phyloP scores from a whole-genome alignment of 305 asterid genomes.

The Fraxinus floribunda region DNA sequence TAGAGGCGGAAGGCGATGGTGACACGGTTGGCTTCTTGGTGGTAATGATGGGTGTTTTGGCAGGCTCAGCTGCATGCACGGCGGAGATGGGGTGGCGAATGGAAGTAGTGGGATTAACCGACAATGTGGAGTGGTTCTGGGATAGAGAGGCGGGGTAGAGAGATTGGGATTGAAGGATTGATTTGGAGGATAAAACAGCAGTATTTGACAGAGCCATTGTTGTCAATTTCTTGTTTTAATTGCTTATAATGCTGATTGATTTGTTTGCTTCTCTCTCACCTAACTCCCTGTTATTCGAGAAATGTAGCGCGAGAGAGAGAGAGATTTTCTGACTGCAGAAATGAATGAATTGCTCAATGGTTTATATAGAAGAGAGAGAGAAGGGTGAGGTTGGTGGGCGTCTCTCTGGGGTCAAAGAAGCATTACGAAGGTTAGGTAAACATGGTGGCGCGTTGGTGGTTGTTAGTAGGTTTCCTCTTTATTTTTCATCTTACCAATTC shows the following conservation, averaged over 20 bases:
- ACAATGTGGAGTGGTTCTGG: slow-evolving; percentile 18
- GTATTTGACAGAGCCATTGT: slow-evolving; percentile 61
- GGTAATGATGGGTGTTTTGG: slow-evolving; percentile 41
- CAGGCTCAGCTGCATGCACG: slow-evolving; percentile 70
- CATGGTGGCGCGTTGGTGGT: slow-evolving; percentile 16
- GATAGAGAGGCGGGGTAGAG: slow-evolving; percentile 29
- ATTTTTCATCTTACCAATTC: neutral
- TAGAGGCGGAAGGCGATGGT: slow-evolving; percentile 27
- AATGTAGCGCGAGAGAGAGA: slow-evolving; percentile 13
- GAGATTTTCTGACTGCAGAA: neutral
- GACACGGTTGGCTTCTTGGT: slow-evolving; percentile 26
- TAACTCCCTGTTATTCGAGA: neutral
- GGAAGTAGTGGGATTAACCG: slow-evolving; percentile 29
- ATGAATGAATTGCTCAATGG: neutral
- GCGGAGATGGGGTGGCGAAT: slow-evolving; percentile 58
- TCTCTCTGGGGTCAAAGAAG: slow-evolving; percentile 24
- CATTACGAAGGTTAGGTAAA: slow-evolving; percentile 36
- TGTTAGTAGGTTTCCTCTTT: neutral
- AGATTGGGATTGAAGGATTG: slow-evolving; percentile 38
- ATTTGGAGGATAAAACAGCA: slow-evolving; percentile 49
- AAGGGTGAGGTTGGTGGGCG: slow-evolving; percentile 31
- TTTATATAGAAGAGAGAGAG: neutral
- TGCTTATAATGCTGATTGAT: neutral
- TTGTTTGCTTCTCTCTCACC: neutral
- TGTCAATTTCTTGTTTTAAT: neutral